phyloP scores from a whole-genome alignment of 1,284 basidiomycete species.

The Wolfiporia cocos region DNA sequence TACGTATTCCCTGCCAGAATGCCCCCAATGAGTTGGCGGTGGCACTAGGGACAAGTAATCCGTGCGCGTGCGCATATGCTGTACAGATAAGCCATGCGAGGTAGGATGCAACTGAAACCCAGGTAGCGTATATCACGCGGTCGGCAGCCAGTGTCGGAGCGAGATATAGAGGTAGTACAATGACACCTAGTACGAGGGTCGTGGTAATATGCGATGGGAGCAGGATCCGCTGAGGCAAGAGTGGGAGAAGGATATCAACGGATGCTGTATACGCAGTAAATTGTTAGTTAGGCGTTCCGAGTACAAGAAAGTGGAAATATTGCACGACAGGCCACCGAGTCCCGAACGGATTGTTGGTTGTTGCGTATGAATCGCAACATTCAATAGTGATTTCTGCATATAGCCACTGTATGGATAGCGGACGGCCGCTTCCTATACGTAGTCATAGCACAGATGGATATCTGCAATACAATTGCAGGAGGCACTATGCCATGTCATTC shows the following conservation, averaged over 20 bases:
- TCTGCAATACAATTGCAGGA: too few species aligned
- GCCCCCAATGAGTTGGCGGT: conserved; percentile 37
- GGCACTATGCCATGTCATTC: too few species aligned
- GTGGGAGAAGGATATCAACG: conserved; percentile 41
- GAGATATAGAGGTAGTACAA: conserved; percentile 44
- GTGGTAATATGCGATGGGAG: conserved; percentile 30
- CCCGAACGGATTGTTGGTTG: too few species aligned
- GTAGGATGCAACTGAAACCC: conserved; percentile 51
- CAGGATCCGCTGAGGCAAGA: conserved; percentile 29
- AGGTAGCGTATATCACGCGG: conserved; percentile 47
- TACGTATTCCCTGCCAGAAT: conserved; percentile 62
- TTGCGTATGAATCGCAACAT: too few species aligned
- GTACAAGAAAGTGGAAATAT: too few species aligned
- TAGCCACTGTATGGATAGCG: too few species aligned
- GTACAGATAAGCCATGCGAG: conserved; percentile 50
- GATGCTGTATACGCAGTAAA: conserved; percentile 35
- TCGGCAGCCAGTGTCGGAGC: conserved; percentile 47
- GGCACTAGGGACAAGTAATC: conserved; percentile 31
- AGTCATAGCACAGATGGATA: too few species aligned
- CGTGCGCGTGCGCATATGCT: conserved; percentile 42
- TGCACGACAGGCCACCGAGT: too few species aligned
- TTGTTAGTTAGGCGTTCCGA: too few species aligned
- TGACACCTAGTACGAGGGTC: conserved; percentile 33
- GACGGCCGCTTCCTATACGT: too few species aligned
- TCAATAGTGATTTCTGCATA: too few species aligned